phyloP scores from a whole-genome alignment of 2,329 filamentous ascomycete species.

The Blastomyces silverae region DNA sequence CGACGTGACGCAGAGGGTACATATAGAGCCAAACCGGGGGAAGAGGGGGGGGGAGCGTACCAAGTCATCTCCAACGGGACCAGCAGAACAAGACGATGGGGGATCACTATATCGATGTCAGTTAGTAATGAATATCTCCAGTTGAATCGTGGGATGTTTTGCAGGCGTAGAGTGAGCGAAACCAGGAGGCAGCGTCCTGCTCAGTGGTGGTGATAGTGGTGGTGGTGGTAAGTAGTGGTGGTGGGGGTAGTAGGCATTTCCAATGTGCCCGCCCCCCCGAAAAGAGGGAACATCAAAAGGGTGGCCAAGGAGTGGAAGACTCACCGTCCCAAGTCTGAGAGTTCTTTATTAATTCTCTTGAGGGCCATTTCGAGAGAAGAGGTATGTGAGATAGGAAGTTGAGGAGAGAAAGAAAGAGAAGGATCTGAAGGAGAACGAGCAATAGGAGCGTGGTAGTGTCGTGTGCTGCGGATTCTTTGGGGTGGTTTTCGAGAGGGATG shows the following conservation, averaged over 20 bases:
- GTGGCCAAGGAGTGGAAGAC: conserved; percentile 21
- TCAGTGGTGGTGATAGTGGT: conserved; percentile 15
- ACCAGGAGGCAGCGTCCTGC: conserved; percentile 14
- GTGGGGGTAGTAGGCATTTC: too few relatives aligned
- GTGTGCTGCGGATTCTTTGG: background rate
- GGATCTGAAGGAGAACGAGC: background rate
- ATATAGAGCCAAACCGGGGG: conserved; percentile 19
- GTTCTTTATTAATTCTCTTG: conserved; percentile 51
- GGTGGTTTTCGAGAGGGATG: background rate
- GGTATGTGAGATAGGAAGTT: conserved; percentile 12
- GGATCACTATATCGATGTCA: conserved; percentile 62
- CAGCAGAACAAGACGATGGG: conserved; percentile 96
- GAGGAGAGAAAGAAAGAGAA: conserved; percentile 11
- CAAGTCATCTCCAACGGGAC: conserved; percentile 93
- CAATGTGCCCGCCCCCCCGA: too few relatives aligned
- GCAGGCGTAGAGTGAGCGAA: background rate
- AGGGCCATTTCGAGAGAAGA: conserved; percentile 41
- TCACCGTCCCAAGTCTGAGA: conserved; percentile 48
- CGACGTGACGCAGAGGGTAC: conserved; percentile 20
- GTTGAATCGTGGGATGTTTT: background rate
- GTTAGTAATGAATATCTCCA: conserved; percentile 22
- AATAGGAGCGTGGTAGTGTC: background rate
- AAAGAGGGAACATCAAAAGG: too few relatives aligned
- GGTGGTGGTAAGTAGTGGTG: conserved; percentile 16
- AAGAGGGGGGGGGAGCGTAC: conserved; percentile 53